Evolutionary conservation across 2,329 filamentous ascomycete genomes (phyloP), one percentile per base, ranked within the genome.

Genomic region (Colletotrichum tofieldiae): DNA sequence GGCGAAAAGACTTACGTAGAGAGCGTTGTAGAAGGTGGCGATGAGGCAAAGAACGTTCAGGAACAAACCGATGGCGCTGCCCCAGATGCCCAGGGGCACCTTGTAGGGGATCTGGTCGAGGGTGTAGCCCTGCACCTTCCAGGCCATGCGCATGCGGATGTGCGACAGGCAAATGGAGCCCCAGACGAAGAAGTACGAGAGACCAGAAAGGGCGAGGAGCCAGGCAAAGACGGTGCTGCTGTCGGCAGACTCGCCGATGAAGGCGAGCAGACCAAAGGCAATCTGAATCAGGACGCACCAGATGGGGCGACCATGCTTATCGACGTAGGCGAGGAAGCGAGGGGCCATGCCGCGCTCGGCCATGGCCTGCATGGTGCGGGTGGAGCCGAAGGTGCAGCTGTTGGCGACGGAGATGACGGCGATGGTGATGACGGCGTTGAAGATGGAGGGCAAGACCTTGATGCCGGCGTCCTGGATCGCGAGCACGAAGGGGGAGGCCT

Each of bases 101-200:
- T 78, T 80, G 74, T 87, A 88, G 2, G 86, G 86, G 49, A 89
- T 84, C 76, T 86, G 82, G 43, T 84, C 82, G 26, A 85, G 78
- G 49, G 79, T 80, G 75, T 88, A 88, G 64, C 90, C 90, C 76
- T 91, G 88, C 20, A 84, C 80, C 73, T 86, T 84, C 91, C 90
- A 92, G 18, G 85, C 90, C 55, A 86, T 80, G 70, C 91, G 88
- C 87, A 93, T 92, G 56, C 89, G 88, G 78, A 92, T 92, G 78
- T 92, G 90, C 0, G 89, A 86, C 3, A 90, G 81, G 79, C 90
- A 92, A 78, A 92, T 90, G 71, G 87, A 92, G 45, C 89, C 91
- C 93, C 93, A 95, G 35, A 93, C 92, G 82, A 95, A 93, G 80
- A 95, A 90, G 73, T 90, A 92, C 2, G 90, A 90, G 12, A 95